These are phyloP conservation scores for Mortierella claussenii DNA, from an alignment of 192 early-diverging fungal species.

Conservation along the genomic window DNA sequence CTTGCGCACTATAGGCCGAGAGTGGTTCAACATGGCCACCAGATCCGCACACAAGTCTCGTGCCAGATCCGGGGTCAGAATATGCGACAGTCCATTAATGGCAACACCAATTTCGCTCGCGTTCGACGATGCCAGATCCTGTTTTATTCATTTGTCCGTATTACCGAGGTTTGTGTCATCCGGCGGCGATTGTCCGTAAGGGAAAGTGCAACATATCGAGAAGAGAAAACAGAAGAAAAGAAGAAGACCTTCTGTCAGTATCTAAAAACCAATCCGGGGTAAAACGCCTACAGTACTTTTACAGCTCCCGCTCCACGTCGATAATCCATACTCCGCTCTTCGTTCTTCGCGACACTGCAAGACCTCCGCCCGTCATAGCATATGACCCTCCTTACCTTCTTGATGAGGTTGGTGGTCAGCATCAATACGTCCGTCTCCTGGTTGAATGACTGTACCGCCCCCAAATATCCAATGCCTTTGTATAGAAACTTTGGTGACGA, in stretches of 20 bases:
- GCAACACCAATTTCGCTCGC: constrained; percentile 89
- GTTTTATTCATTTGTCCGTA: no score
- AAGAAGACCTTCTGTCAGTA: no score
- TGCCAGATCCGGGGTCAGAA: constrained; percentile 92
- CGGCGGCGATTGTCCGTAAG: no score
- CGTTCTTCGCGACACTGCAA: no score
- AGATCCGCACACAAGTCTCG: constrained; percentile 89
- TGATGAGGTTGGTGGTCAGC: constrained; percentile 96
- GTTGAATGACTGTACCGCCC: constrained; percentile 88
- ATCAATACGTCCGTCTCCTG: constrained; percentile 96
- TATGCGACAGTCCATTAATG: constrained; percentile 90
- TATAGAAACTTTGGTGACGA: constrained; percentile 84
- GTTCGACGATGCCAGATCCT: constrained; percentile 90
- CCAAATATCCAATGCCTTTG: constrained; percentile 93
- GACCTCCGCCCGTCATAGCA: no score
- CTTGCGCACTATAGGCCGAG: constrained; percentile 93
- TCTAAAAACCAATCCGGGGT: no score
- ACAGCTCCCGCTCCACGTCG: no score
- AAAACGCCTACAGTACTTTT: no score
- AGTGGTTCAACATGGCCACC: constrained; percentile 88
- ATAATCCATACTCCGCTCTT: no score
- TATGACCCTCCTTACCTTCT: constrained; percentile 89
- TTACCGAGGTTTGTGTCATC: no score
- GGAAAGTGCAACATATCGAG: no score
- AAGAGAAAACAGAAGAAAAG: no score